Evolutionary conservation across 108 stramenopile genomes (phyloP).

Genomic region (Phaeodactylum tricornutum): DNA sequence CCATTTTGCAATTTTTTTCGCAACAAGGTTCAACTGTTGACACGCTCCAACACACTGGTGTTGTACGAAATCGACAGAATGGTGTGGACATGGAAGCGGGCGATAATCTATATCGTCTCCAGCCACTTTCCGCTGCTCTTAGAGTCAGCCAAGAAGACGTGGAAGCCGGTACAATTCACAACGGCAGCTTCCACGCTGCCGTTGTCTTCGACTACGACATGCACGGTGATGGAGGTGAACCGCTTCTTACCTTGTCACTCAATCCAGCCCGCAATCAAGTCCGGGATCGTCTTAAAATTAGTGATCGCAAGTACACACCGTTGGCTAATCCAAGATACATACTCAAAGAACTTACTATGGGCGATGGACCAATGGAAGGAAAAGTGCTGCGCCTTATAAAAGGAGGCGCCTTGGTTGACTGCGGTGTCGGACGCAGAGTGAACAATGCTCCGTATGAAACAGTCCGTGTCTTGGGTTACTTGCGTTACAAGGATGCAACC

Average conservation of each 20-base stretch:
- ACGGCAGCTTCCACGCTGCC: constrained; percentile 51
- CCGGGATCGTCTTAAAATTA: constrained; percentile 21
- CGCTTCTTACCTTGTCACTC: constrained; percentile 50
- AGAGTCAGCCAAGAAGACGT: constrained; percentile 51
- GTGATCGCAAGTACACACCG: not conserved
- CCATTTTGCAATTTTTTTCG: constrained; percentile 46
- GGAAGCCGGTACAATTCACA: constrained; percentile 33
- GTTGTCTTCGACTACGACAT: constrained; percentile 56
- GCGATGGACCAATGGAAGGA: constrained; percentile 55
- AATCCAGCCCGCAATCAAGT: constrained; percentile 38
- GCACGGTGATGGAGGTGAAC: constrained; percentile 53
- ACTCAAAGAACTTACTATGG: constrained; percentile 33
- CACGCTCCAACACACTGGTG: constrained; percentile 39
- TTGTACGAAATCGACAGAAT: constrained; percentile 14
- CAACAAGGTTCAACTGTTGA: constrained; percentile 1
- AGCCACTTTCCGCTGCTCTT: constrained; percentile 59
- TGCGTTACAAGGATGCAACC: constrained; percentile 45
- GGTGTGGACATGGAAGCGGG: not conserved
- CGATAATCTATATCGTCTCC: constrained; percentile 12
- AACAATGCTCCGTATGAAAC: constrained; percentile 21
- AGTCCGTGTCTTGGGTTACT: constrained; percentile 46
- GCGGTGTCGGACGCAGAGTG: constrained; percentile 43
- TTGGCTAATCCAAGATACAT: constrained; percentile 3
- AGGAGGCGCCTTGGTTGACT: constrained; percentile 64
- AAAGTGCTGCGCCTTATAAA: constrained; percentile 55